Conservation (phyloP, 108 stramenopile genomes). For the Pseudonitzschia pungens region DNA sequence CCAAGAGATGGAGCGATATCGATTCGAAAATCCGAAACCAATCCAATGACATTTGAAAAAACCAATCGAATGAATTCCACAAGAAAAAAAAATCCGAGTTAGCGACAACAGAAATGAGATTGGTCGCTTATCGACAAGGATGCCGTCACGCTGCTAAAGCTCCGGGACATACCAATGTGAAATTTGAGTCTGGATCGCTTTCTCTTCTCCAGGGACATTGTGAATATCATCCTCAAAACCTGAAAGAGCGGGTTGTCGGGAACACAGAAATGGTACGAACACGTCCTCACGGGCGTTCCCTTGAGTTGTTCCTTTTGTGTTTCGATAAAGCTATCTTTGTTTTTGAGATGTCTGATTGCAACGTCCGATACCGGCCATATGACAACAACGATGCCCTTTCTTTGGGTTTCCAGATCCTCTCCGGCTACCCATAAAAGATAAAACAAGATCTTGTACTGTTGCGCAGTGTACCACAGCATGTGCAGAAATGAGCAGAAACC, state of each 20-base stretch:
- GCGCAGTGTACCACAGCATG: neutral
- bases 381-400: constrained; percentile 6
- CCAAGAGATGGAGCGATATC: too few relatives aligned
- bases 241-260: constrained; percentile 8
- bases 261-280: constrained; percentile 11
- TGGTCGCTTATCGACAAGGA: neutral
- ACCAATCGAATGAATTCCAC: neutral
- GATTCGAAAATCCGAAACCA: too few relatives aligned
- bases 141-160: neutral
- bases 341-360: constrained; percentile 1
- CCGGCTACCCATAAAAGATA: constrained; percentile 9
- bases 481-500: too few relatives aligned
- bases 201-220: neutral
- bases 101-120: neutral
- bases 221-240: constrained; percentile 9
- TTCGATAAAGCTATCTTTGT: neutral
- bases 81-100: neutral
- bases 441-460: constrained; percentile 9
- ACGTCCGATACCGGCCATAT: constrained; percentile 12
- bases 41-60: too few relatives aligned
- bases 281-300: neutral
- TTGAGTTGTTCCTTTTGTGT: neutral
- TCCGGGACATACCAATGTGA: neutral
- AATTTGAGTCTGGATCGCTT: neutral
- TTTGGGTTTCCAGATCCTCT: constrained; percentile 10